Evolutionary conservation across 1,139 yeast species (phyloP).

Genomic region (Diutina mesorugosa): DNA sequence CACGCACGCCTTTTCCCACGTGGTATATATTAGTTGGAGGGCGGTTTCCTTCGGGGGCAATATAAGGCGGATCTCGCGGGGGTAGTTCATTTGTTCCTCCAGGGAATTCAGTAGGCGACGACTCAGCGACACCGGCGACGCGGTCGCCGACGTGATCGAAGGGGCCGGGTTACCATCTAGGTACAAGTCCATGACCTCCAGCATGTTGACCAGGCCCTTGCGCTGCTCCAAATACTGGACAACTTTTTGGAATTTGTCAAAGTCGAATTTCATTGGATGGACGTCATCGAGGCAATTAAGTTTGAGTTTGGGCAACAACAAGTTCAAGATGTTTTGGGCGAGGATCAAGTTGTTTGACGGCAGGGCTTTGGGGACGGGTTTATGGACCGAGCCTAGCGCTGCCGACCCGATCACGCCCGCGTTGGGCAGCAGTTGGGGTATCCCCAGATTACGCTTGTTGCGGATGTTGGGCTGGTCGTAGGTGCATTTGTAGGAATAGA

Average conservation of each 20-base stretch:
- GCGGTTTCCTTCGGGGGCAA: conserved; percentile 71
- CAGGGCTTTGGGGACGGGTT: not conserved
- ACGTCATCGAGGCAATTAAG: conserved; percentile 21
- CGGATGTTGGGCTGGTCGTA: conserved; percentile 67
- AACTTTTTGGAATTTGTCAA: conserved; percentile 19
- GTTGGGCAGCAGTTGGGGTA: conserved; percentile 2
- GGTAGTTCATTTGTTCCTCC: not conserved
- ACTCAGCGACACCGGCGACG: conserved; percentile 3
- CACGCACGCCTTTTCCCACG: conserved; percentile 82
- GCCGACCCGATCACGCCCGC: conserved; percentile 1
- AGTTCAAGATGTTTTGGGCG: conserved; percentile 14
- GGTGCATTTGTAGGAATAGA: conserved; percentile 63
- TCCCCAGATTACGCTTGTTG: conserved; percentile 15
- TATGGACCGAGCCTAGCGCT: not conserved
- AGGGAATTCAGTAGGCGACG: conserved; percentile 5
- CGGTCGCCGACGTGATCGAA: conserved; percentile 6
- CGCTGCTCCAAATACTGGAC: conserved; percentile 13
- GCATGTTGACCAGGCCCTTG: conserved; percentile 8
- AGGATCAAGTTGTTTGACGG: conserved; percentile 1
- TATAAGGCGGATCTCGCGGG: conserved; percentile 44
- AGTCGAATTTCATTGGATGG: conserved; percentile 18
- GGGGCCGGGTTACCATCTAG: conserved; percentile 9
- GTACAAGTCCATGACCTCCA: conserved; percentile 15
- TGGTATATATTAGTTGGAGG: conserved; percentile 53
- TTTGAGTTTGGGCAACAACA: conserved; percentile 38